Evolutionary conservation across 495 filamentous ascomycete genomes (phyloP), one percentile per base, ranked within the genome.

Genomic region (Glarea lozoyensis): DNA sequence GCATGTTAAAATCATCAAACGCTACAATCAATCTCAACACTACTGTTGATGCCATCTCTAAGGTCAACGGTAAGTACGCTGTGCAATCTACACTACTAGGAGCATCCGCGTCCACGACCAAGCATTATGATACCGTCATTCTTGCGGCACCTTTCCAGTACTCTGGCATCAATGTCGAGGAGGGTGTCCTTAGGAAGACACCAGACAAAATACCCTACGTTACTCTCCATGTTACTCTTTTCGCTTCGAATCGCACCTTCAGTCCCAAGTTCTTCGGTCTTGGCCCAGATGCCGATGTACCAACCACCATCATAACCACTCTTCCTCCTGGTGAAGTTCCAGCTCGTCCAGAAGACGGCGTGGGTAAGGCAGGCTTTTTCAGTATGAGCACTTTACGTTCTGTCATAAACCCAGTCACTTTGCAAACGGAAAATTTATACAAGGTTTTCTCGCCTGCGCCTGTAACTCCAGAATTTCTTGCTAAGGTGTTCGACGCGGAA

Each of bases 381-480:
- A 90, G 84, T 57, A 82, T 95, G 59, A 93, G 81, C 47, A 81
- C 79, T 9, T 71, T 94, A 13, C 72, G 74, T 9, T 72, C 66
- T n/a, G 68, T 82, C 6, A 55, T 62, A 22, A 84, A 81, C 41
- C 73, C 80, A 0, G 55, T 60, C 21, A 67, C 71, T 0, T 45
- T 65, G 4, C 49, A 63, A 36, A 53, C 62, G 13, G 90, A 98
- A 57, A 88, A 85, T 52, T 72, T 95, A 21, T 98, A 97, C 68
- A 98, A 98, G 61, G 84, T 97, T 45, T 98, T 97, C 71, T 93
- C 88, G 0, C 85, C 88, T 0, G 62, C 76, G 27, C 69, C 67
- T 4, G 67, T 87, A 10, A 79, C 78, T 0, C 59, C 76, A 0
- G 58, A 69, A 2, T 89, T 88, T 54, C 54, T 94, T 24, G 66